These are phyloP conservation scores for Acacia melanoxylon DNA, from an alignment of 306 rosid genomes.

Conservation along the genomic window DNA sequence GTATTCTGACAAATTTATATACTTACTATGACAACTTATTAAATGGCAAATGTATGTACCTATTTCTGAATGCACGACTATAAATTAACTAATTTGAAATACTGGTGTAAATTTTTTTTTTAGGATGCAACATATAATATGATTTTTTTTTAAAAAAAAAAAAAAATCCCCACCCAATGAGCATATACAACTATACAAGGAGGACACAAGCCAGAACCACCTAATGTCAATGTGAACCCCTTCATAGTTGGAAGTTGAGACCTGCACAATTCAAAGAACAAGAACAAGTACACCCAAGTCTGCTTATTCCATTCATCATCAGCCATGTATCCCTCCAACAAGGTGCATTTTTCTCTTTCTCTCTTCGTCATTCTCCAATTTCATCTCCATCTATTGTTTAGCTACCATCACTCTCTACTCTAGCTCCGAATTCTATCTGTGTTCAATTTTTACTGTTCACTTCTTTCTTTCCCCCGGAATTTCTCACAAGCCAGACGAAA, in stretches of 20 bases:
- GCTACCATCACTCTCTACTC: background rate
- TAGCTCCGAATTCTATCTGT: background rate
- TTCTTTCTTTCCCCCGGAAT: background rate
- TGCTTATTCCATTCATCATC: conserved; percentile 18
- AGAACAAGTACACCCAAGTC: background rate
- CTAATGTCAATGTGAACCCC: background rate
- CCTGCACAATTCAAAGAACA: background rate
- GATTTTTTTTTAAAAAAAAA: too few species aligned
- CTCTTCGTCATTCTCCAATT: background rate
- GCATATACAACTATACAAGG: too few species aligned
- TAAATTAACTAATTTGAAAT: too few species aligned
- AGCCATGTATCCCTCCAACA: conserved; percentile 54
- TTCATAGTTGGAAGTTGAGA: background rate
- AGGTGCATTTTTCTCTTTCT: conserved; percentile 36
- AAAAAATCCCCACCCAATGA: too few species aligned
- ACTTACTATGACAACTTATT: too few species aligned
- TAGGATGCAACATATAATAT: too few species aligned
- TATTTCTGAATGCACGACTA: too few species aligned
- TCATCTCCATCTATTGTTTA: conserved; percentile 19
- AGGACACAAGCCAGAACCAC: too few species aligned
- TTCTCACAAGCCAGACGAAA: background rate
- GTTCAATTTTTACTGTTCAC: background rate
- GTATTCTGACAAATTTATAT: too few species aligned
- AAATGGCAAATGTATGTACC: too few species aligned
- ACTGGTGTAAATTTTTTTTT: too few species aligned